Evolutionary conservation across 2,329 filamentous ascomycete genomes (phyloP), one percentile per base, ranked within the genome.

Genomic region (Fusarium sp.): DNA sequence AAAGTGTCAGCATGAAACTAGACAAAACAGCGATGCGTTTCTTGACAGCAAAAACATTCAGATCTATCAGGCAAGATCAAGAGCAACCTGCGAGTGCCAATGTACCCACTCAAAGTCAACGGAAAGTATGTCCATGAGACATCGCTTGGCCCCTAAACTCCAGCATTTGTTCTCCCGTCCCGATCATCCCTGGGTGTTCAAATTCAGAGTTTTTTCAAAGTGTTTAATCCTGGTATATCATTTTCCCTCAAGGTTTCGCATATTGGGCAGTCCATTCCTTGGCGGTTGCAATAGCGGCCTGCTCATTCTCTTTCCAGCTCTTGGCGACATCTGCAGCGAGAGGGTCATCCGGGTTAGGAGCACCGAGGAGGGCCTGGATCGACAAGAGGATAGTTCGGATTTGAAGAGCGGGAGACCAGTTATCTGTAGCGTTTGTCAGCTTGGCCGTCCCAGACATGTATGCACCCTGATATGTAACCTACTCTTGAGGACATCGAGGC

Each of bases 311-410:
- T 86, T 98, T 98, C 96, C 96, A 99, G 81, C 93, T 92, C 87
- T 98, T 97, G 41, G 96, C 96, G 47, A 99, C 96, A 75, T 99
- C 96, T 81, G 98, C 97, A 56, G 96, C 97, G 47, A 99, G 90
- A n/a, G 96, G 97, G 81, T 99, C 96, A 80, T 99, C 96, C 36
- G 97, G 96, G 84, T 99, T 99, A 20, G 96, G 96, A 11, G 96
- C 96, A 50, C 96, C 96, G 20, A 99, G 91, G 30, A 99, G 89
- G 57, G 96, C 96, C 84, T 99, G 97, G 82, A 99, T 99, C 15
- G 96, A 98, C 62, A 99, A 91, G n/a, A 99, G 90, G 76, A 99
- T 99, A 12, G 96, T 99, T 74, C 96, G 92, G 81, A 99, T 99
- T 84, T 99, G 96, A 38, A 99, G 90, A 20, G 97, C 96, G 10